Evolutionary conservation across 371 early-diverging fungal species (phyloP), one percentile per base, ranked within the genome.

Genomic region (Amoeboaphelidium protococcarum): DNA sequence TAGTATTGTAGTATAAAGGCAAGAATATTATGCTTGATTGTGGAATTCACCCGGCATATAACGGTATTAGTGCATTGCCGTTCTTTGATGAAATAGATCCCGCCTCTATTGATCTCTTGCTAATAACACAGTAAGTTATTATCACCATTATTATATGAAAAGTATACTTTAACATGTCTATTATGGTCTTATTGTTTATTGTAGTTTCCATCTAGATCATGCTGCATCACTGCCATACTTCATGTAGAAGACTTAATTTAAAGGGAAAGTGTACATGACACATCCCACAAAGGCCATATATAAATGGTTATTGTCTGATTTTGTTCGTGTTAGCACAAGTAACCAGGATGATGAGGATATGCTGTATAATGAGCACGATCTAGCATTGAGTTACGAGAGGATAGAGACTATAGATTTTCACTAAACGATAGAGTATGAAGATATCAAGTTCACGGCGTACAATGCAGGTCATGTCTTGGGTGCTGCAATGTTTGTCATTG

Each of bases 401-500:
- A 97, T 99, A 51, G 89, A 90, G 61, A 80, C 89, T 16, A 76
- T 99, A 24, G 99, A 99, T 65, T 95, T 86, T 49, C 98, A 96
- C 62, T 91, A 98, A 55, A 85, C 82, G 54, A 75, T 89, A 43
- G 90, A 91, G 50, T 80, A 98, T 20, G 82, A 87, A 47, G 95
- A 94, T 42, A 82, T 98, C 55, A 84, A 83, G 51, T 85, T 99
- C 50, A 96, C 94, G 0, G 78, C 85, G 3, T 92, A 78, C 57
- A 91, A 98, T 58, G 99, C 99, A 19, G 99, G 99, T 19, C 99
- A 99, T 63, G 99, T 99, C 6, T 71, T 99, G 23, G 99, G 99
- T 13, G 99, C 99, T 3, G 98, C 98, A 27, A 99, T 99, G 98
- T 99, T 95, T 63, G 60, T 97, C 52, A 82, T 99, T 48, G 95